Evolutionary conservation across 225 moss, liverwort and hornwort species (phyloP), one percentile per base, ranked within the genome.

Genomic region (Sphagnum tenellum): DNA sequence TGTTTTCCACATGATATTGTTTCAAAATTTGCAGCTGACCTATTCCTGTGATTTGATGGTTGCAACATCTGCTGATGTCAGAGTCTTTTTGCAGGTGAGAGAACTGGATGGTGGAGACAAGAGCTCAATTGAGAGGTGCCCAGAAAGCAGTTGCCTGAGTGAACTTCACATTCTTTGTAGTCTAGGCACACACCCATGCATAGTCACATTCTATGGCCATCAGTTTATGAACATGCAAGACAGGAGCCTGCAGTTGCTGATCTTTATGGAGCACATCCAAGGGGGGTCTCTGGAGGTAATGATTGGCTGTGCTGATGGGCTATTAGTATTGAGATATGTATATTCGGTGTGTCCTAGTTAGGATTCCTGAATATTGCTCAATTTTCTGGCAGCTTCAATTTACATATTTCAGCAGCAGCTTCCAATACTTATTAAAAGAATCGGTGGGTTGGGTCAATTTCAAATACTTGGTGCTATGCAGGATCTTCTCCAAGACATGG

Each of bases 111-210:
- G 76, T 60, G 82, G 72, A 62, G 76, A 76, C 62, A 91, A 89
- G 54, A 80, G 81, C 50, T 69, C 74, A 59, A 69, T 74, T 47
- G 85, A 85, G 7, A 91, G 78, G 71, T 77, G 87, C 49, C 75
- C 80, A 74, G 89, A 89, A 74, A 91, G 85, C 69, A 91, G 88
- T 75, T 90, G 81, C 76, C 75, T 94, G n/a, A 94, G 94, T 72
- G 94, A 94, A 80, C 79, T 94, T 67, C 94, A 90, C 50, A 85
- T 91, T 54, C 85, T 94, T 57, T 89, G 91, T 68, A 94, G 94
- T 77, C 89, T 94, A 58, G 80, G 87, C 78, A 73, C 70, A 49
- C 94, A 94, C 74, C 91, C 94, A 57, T 94, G 89, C 62, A 82
- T 94, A 55, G 89, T 94, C 60, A 56, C 75, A 64, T 81, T 91